phyloP scores from a whole-genome alignment of 1,284 basidiomycete species.

The Cutaneotrichosporon sp. region DNA sequence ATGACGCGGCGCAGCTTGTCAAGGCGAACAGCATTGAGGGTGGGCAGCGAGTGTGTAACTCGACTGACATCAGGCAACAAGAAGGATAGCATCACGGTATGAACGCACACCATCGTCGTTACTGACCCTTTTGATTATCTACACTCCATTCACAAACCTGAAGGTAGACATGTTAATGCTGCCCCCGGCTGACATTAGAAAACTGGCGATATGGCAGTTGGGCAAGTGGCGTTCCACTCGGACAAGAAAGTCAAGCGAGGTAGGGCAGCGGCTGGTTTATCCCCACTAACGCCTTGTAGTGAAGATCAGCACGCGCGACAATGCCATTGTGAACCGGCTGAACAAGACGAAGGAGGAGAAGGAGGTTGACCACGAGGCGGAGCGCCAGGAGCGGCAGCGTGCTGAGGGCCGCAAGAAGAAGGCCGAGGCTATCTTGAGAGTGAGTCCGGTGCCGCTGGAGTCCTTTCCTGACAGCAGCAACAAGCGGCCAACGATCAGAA shows the following conservation, averaged over 20 bases:
- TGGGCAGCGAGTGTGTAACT: conserved; percentile 36
- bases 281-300: conserved; percentile 52
- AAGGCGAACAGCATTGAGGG: conserved; percentile 98
- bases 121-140: conserved; percentile 59
- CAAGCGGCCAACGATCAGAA: conserved; percentile 38
- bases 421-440: conserved; percentile 54
- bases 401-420: conserved; percentile 65
- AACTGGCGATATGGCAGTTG: conserved; percentile 93
- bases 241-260: conserved; percentile 81
- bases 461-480: conserved; percentile 18
- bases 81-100: conserved; percentile 75
- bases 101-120: neutral
- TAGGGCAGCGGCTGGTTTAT: conserved; percentile 37
- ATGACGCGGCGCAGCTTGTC: conserved; percentile 87
- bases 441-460: conserved; percentile 36
- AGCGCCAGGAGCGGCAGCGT: conserved; percentile 74
- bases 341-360: conserved; percentile 88
- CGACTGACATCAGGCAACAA: conserved; percentile 68
- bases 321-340: conserved; percentile 82
- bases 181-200: conserved; percentile 55
- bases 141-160: conserved; percentile 82
- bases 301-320: conserved; percentile 74
- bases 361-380: conserved; percentile 85
- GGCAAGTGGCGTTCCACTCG: conserved; percentile 88
- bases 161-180: conserved; percentile 57